Evolutionary conservation across 2,329 filamentous ascomycete species (phyloP).

Genomic region (Fusarium falciforme): DNA sequence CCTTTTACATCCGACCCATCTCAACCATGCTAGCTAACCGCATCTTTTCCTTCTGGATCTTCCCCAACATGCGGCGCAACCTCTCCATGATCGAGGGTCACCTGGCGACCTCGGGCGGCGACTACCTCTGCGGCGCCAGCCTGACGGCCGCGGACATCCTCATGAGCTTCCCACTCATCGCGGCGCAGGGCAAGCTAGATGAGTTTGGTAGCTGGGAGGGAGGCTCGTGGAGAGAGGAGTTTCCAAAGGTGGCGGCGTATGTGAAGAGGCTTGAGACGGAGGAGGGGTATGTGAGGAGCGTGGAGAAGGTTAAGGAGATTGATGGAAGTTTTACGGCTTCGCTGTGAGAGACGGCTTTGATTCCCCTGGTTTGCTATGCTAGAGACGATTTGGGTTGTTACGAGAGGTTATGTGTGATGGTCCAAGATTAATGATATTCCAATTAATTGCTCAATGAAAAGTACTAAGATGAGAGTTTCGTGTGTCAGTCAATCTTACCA

Average conservation of each 20-base stretch:
- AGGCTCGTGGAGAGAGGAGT: conserved; percentile 52
- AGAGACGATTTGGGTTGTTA: background rate
- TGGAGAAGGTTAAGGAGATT: conserved; percentile 61
- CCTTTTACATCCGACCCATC: conserved; percentile 66
- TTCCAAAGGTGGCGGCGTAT: conserved; percentile 61
- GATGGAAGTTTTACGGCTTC: conserved; percentile 53
- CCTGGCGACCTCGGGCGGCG: conserved; percentile 57
- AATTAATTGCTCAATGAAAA: background rate
- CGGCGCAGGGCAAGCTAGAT: conserved; percentile 53
- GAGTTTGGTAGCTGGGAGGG: conserved; percentile 56
- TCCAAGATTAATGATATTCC: background rate
- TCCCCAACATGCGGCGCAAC: conserved; percentile 61
- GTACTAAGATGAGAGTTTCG: background rate
- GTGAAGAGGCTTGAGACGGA: conserved; percentile 57
- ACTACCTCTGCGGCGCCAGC: conserved; percentile 61
- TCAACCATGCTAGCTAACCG: conserved; percentile 57
- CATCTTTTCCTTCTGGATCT: conserved; percentile 54
- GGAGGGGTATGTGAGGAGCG: conserved; percentile 60
- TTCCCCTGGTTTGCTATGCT: background rate
- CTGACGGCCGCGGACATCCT: conserved; percentile 66
- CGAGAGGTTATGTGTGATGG: background rate
- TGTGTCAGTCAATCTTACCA: background rate
- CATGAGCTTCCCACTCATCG: conserved; percentile 64
- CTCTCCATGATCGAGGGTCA: conserved; percentile 63
- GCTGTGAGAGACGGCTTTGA: background rate